Evolutionary conservation across 176 grass and related monocot genomes (phyloP).

Genomic region (Oryza brachyantha): DNA sequence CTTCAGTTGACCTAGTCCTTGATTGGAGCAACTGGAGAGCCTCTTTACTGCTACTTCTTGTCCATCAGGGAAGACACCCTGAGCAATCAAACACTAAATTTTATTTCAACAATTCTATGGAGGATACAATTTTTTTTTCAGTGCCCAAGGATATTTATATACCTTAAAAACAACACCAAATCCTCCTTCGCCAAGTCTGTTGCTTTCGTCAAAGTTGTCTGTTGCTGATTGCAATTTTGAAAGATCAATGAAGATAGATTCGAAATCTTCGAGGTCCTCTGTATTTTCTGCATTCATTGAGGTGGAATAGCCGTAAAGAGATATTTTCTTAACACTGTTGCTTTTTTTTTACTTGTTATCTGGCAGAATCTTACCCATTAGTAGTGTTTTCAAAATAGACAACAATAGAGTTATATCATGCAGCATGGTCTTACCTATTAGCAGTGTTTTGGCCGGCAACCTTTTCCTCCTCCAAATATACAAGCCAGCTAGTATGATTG

Average conservation of each 20-base stretch:
- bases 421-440: constrained; percentile 18
- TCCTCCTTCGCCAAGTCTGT: constrained; percentile 50
- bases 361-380: neutral
- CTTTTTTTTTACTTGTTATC: neutral
- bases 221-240: constrained; percentile 36
- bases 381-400: neutral
- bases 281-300: constrained; percentile 20
- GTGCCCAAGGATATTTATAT: neutral
- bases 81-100: neutral
- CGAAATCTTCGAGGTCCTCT: constrained; percentile 32
- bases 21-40: constrained; percentile 3
- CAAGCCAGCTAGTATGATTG: neutral
- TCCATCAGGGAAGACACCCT: constrained; percentile 41
- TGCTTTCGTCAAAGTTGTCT: constrained; percentile 43
- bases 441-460: constrained; percentile 9
- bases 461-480: constrained; percentile 34
- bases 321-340: neutral
- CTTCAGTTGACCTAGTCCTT: constrained; percentile 10
- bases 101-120: neutral
- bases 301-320: neutral
- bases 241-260: constrained; percentile 47
- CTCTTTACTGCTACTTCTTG: constrained; percentile 40
- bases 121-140: neutral
- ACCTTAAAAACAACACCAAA: constrained; percentile 55
- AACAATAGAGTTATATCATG: neutral